Conservation (phyloP, 129 eudicot genomes). For the Flaveria trinervia region DNA sequence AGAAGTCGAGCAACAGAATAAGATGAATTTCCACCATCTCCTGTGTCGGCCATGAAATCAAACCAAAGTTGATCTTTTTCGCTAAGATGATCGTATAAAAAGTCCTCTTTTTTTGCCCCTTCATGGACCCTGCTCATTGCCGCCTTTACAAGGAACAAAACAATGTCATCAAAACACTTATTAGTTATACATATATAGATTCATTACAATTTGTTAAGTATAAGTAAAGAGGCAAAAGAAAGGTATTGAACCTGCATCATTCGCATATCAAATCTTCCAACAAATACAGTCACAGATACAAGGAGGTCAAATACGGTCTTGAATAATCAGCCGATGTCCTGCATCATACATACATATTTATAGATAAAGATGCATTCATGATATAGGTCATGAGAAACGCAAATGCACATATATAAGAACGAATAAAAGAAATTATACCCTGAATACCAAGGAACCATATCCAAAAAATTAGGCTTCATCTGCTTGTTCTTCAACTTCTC, state of each 20-base stretch:
- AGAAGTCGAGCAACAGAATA: constrained; percentile 84
- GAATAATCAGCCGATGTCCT: constrained; percentile 98
- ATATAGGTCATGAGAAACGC: neutral
- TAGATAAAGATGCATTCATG: neutral
- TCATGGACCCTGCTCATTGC: constrained; percentile 84
- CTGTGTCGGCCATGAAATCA: constrained; percentile 99
- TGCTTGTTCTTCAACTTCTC: constrained; percentile 87
- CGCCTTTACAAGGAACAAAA: constrained; percentile 49
- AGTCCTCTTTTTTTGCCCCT: constrained; percentile 64
- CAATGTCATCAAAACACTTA: neutral
- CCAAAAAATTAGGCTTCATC: constrained; percentile 88
- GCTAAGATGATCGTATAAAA: constrained; percentile 78
- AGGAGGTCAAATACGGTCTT: constrained; percentile 96
- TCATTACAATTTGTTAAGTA: neutral
- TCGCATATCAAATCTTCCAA: constrained; percentile 99
- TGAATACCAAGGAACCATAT: constrained; percentile 99
- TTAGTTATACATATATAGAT: neutral
- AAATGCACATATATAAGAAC: neutral
- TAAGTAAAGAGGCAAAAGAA: neutral
- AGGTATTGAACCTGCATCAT: constrained; percentile 86
- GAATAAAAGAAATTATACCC: constrained; percentile 51
- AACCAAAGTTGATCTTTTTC: constrained; percentile 91
- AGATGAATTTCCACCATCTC: constrained; percentile 96
- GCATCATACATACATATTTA: constrained; percentile 32
- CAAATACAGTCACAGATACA: constrained; percentile 95